Conservation (phyloP, 768 basidiomycete genomes). For the Pisolithus albus region DNA sequence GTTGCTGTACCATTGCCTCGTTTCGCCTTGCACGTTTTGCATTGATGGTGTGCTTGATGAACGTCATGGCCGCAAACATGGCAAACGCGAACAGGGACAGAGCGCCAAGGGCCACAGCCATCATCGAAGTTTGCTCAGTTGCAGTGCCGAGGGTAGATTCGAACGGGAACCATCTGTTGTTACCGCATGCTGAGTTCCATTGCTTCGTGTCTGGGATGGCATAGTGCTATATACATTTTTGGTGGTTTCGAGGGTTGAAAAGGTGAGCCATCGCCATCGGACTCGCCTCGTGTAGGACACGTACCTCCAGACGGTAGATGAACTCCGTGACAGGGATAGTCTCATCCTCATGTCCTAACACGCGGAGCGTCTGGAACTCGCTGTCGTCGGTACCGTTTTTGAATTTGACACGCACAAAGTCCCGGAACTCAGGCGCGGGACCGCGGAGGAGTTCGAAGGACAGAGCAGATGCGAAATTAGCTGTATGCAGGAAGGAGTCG, state of each 20-base stretch:
- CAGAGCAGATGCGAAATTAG: conserved; percentile 65
- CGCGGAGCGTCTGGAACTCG: conserved; percentile 55
- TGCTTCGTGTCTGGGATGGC: conserved; percentile 32
- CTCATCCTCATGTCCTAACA: conserved; percentile 64
- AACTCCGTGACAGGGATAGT: conserved; percentile 73
- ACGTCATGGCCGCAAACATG: conserved; percentile 8
- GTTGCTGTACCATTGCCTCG: neutral
- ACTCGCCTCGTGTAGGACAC: conserved; percentile 3
- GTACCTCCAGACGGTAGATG: conserved; percentile 74
- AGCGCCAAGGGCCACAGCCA: neutral
- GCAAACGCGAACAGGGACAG: conserved; percentile 10
- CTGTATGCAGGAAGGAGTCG: conserved; percentile 27
- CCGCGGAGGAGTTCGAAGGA: conserved; percentile 72
- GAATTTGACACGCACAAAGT: conserved; percentile 79
- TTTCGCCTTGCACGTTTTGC: conserved; percentile 8
- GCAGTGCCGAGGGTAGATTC: neutral
- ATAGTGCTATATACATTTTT: conserved; percentile 23
- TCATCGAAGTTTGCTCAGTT: neutral
- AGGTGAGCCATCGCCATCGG: neutral
- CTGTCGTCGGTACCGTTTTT: conserved; percentile 61
- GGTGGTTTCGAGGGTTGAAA: neutral
- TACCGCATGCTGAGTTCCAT: conserved; percentile 36
- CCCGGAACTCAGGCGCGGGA: conserved; percentile 65
- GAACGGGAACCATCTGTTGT: conserved; percentile 21
- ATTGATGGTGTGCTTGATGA: conserved; percentile 5